These are phyloP conservation scores for Tolypocladium cylindrosporum DNA, from an alignment of 2,329 filamentous ascomycete genomes.

Conservation along the genomic window DNA sequence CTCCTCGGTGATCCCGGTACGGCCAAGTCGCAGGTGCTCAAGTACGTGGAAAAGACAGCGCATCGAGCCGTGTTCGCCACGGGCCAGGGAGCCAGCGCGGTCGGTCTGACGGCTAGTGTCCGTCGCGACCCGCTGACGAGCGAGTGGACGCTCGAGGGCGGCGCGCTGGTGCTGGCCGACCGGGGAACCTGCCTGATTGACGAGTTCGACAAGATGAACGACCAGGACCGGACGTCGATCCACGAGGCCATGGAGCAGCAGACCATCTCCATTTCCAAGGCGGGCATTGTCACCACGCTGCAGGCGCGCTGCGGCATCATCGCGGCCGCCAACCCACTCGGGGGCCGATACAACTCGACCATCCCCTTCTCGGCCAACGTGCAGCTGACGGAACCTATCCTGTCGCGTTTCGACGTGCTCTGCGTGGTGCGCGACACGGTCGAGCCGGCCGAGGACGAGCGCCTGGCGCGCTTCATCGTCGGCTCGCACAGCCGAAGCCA, in stretches of 20 bases:
- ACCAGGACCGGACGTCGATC: slow-evolving; percentile 94
- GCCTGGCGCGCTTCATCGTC: slow-evolving; percentile 88
- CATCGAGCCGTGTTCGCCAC: slow-evolving; percentile 96
- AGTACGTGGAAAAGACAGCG: slow-evolving; percentile 95
- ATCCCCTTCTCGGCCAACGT: slow-evolving; percentile 95
- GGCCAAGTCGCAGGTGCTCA: slow-evolving; percentile 93
- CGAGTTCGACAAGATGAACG: slow-evolving; percentile 99
- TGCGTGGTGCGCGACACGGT: slow-evolving; percentile 95
- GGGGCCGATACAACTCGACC: slow-evolving; percentile 91
- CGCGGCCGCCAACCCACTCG: slow-evolving; percentile 91
- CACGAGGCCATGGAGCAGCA: slow-evolving; percentile 99
- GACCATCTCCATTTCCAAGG: slow-evolving; percentile 97
- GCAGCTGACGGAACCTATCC: slow-evolving; percentile 89
- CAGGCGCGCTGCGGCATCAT: slow-evolving; percentile 95
- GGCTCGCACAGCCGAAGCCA: slow-evolving; percentile 89
- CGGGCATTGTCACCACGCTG: slow-evolving; percentile 93
- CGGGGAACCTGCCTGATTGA: slow-evolving; percentile 93
- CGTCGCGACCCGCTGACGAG: slow-evolving; percentile 89
- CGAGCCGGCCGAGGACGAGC: slow-evolving; percentile 84
- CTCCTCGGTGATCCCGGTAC: slow-evolving; percentile 95
- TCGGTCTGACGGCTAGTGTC: slow-evolving; percentile 94
- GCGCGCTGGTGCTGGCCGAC: slow-evolving; percentile 89
- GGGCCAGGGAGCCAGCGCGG: slow-evolving; percentile 91
- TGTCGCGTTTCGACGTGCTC: slow-evolving; percentile 96
- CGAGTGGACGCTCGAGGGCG: slow-evolving; percentile 96